Evolutionary conservation across 805 yeast species (phyloP), one percentile per base, ranked within the genome.

Genomic region (Candida hispaniensis): DNA sequence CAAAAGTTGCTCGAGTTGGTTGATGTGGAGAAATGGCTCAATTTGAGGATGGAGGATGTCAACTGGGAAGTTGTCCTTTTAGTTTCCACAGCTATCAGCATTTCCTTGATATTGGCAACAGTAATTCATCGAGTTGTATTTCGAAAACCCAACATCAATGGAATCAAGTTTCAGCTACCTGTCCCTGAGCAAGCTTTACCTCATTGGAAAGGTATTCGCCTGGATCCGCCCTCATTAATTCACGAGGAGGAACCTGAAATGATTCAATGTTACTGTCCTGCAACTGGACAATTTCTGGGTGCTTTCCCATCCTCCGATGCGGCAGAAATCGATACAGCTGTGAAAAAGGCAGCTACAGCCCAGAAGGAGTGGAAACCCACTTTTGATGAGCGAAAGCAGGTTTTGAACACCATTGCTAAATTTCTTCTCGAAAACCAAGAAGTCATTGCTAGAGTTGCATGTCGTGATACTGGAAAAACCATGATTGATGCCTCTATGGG

Each of bases 391-490:
- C 69, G 96, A 47, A 66, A 82, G 44, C 71, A 69, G 47, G 73
- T 88, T 14, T 61, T 91, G 42, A 61, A 68, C 26, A 76, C 95
- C 1, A 63, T 91, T 38, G 67, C 71, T 43, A 69, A 76, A 40
- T 86, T 67, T 54, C 71, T 91, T 38, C 55, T 79, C 34, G 75
- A 74, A 30, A 75, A 91, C 55, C 99, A 91, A 55, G 86, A 78
- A 39, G 72, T 75, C 33, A 71, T 91, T 30, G 94, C 94, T 3
- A 66, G 93, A 29, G 79, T 91, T 6, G 96, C 97, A 0, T 91
- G 97, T 54, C 67, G 98, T 45, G 98, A 91, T 51, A 79, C 94
- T 12, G 99, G 98, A 18, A 91, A 91, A 54, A 86, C 97, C 1
- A 77, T 80, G 76, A 63, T 91, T 25, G 97, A 91, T 60, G 97